phyloP scores from a whole-genome alignment of 1,284 basidiomycete species.

The Tylopilus sp. region DNA sequence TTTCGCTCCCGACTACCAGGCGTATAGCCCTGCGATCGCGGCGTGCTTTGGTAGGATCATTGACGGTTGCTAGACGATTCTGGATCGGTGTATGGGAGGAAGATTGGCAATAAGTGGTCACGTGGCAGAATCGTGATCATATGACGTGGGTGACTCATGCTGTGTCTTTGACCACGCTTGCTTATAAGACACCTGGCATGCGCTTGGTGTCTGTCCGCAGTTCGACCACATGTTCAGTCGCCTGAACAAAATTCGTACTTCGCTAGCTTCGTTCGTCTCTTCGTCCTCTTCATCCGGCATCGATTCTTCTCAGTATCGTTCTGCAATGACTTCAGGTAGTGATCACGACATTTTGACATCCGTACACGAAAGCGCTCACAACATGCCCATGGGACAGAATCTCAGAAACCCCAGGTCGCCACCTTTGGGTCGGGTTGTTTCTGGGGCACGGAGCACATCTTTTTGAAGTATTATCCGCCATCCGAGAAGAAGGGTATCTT shows the following conservation, averaged over 20 bases:
- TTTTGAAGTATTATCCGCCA: constrained; percentile 75
- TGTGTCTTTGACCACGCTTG: too few species aligned
- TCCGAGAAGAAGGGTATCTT: constrained; percentile 63
- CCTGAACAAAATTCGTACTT: constrained; percentile 21
- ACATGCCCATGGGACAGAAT: constrained; percentile 7
- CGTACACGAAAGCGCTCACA: neutral
- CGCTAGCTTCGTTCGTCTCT: constrained; percentile 21
- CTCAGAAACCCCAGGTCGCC: constrained; percentile 51
- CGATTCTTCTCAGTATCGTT: constrained; percentile 29
- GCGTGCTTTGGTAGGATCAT: too few species aligned
- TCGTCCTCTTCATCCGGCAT: constrained; percentile 13
- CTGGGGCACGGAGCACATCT: constrained; percentile 88
- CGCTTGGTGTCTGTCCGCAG: too few species aligned
- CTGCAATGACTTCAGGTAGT: constrained; percentile 28
- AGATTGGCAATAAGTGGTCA: too few species aligned
- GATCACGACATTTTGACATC: neutral
- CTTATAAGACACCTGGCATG: too few species aligned
- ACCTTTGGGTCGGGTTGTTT: constrained; percentile 81
- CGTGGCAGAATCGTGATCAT: too few species aligned
- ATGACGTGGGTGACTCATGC: too few species aligned
- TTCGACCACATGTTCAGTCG: constrained; percentile 22
- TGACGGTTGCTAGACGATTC: too few species aligned
- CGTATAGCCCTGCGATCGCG: too few species aligned
- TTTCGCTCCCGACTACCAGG: too few species aligned
- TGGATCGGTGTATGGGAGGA: too few species aligned